Percentiles rank a stretch among this genome's conserved stretches.
phyloP scores from a whole-genome alignment of 768 basidiomycete species.

The Tylopilus vinaceipallidus region DNA sequence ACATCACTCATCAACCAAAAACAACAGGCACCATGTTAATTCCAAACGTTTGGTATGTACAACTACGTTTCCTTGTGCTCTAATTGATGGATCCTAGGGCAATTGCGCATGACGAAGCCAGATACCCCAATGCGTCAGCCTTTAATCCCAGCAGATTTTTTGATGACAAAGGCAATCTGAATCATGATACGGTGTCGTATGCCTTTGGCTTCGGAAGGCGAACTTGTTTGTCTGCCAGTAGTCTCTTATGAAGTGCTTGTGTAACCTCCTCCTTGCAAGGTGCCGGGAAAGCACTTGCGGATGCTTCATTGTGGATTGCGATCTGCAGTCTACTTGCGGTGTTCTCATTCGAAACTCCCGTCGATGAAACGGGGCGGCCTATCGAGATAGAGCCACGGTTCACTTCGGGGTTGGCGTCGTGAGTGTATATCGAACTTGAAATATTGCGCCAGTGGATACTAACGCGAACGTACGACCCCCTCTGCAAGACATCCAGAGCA shows the following conservation, averaged over 20 bases:
- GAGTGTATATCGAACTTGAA: not conserved
- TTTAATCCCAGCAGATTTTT: conserved; percentile 10
- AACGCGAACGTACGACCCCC: too few relatives aligned
- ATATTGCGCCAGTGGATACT: not conserved
- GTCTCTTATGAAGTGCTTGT: not conserved
- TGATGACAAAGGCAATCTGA: conserved; percentile 5
- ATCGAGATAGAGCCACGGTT: conserved; percentile 3
- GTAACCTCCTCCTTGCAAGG: not conserved
- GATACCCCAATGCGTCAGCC: not conserved
- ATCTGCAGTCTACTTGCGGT: conserved; percentile 2
- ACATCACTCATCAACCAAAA: not conserved
- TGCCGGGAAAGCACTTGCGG: conserved; percentile 1
- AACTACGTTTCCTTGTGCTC: not conserved
- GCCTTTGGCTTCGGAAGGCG: conserved; percentile 1
- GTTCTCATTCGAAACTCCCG: conserved; percentile 7
- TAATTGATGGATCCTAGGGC: conserved; percentile 2
- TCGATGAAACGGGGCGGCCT: not conserved
- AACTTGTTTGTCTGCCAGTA: conserved; percentile 1
- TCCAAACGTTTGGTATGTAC: conserved; percentile 9
- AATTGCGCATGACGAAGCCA: conserved; percentile 5
- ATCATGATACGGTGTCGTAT: conserved; percentile 7
- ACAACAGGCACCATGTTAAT: conserved; percentile 4
- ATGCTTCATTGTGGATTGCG: conserved; percentile 1
- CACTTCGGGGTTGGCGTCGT: conserved; percentile 2
- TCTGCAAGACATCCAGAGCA: not conserved